Percentiles rank a stretch among this genome's conserved stretches.
phyloP scores from a whole-genome alignment of 306 rosid species.

The Ormosia semicastrata region DNA sequence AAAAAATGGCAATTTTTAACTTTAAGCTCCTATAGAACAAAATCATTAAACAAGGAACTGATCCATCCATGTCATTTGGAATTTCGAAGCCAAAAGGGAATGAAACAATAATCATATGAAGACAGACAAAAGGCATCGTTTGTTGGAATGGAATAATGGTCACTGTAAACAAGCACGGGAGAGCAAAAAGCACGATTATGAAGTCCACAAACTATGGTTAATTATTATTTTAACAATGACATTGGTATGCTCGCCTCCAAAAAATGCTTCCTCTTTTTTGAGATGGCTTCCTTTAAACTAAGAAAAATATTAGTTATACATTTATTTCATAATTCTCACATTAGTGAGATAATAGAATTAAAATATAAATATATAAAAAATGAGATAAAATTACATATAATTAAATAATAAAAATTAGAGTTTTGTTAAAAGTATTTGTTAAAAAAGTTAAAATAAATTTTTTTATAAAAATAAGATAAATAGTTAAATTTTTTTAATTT shows the following conservation, averaged over 20 bases:
- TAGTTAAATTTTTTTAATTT: no score
- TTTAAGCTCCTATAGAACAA: conserved; percentile 5
- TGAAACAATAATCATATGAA: conserved; percentile 30
- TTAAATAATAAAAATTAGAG: no score
- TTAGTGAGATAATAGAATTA: no score
- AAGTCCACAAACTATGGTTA: conserved; percentile 5
- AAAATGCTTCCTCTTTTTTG: conserved; percentile 22
- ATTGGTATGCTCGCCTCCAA: conserved; percentile 27
- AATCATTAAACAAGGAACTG: neutral
- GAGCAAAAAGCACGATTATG: conserved; percentile 36
- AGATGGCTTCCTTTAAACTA: no score
- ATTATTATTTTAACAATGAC: neutral
- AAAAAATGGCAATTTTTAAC: conserved; percentile 5
- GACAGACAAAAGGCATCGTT: conserved; percentile 40
- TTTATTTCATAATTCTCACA: no score
- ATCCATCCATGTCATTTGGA: conserved; percentile 35
- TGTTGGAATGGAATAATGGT: conserved; percentile 43
- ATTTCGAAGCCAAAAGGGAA: conserved; percentile 42
- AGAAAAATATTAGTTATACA: no score
- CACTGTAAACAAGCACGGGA: conserved; percentile 55
- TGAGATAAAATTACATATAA: no score
- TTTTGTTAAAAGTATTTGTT: no score
- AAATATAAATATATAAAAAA: no score
- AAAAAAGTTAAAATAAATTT: no score
- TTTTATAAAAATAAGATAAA: no score